phyloP scores from a whole-genome alignment of 768 basidiomycete species.

The Rhodocollybia butyracea region DNA sequence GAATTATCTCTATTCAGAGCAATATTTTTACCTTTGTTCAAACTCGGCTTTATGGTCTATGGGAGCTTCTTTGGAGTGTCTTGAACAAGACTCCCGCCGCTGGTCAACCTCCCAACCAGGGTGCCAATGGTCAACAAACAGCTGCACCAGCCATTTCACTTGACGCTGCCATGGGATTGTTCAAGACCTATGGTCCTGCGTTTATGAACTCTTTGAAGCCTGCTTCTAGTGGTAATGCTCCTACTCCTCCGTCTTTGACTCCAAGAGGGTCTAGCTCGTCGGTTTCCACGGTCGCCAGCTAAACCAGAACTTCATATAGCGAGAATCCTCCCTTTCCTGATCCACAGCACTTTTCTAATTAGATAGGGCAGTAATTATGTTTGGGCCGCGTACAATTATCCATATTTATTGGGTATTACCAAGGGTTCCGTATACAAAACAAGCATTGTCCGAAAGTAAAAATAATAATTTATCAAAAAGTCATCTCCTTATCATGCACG shows the following conservation, averaged over 20 bases:
- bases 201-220: slow-evolving; percentile 30
- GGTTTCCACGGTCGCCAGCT: slow-evolving; percentile 12
- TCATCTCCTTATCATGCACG: slow-evolving; percentile 16
- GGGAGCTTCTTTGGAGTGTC: slow-evolving; percentile 42
- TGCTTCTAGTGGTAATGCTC: slow-evolving; percentile 9
- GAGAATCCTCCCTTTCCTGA: slow-evolving; percentile 33
- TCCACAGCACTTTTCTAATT: slow-evolving; percentile 24
- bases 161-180: slow-evolving; percentile 34
- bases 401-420: neutral
- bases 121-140: slow-evolving; percentile 20
- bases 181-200: slow-evolving; percentile 38
- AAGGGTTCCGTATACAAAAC: neutral
- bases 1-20: slow-evolving; percentile 50
- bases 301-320: slow-evolving; percentile 11
- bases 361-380: neutral
- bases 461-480: neutral
- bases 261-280: slow-evolving; percentile 19
- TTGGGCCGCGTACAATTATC: neutral
- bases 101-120: slow-evolving; percentile 16
- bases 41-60: slow-evolving; percentile 43
- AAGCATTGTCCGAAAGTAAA: neutral
- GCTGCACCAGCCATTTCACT: slow-evolving; percentile 18
- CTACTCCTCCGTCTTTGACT: slow-evolving; percentile 7
- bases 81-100: slow-evolving; percentile 37
- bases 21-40: slow-evolving; percentile 56